These are phyloP conservation scores for Pythium monospermum DNA, from an alignment of 352 stramenopile genomes.

Conservation along the genomic window DNA sequence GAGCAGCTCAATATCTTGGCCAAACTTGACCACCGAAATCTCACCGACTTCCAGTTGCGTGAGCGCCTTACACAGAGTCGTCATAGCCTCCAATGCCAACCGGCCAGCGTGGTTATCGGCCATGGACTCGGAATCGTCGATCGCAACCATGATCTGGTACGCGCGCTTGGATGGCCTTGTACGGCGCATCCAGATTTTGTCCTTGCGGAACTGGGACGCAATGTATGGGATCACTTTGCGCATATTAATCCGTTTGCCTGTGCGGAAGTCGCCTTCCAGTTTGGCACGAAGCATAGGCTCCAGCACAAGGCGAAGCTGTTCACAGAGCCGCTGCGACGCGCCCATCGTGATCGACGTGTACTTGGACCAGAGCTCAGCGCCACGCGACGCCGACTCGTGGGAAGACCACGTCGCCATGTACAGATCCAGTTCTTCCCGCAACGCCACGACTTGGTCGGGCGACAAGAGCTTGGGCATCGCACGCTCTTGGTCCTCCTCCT, in stretches of 20 bases:
- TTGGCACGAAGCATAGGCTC: constrained; percentile 97
- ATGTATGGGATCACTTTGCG: constrained; percentile 99
- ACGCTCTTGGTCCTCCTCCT: constrained; percentile 31
- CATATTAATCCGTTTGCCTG: constrained; percentile 99
- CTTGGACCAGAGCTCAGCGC: constrained; percentile 87
- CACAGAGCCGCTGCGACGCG: constrained; percentile 93
- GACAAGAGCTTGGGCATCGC: constrained; percentile 42
- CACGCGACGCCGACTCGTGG: constrained; percentile 32
- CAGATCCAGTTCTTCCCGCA: constrained; percentile 76
- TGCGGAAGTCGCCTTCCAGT: constrained; percentile 98
- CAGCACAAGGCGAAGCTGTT: constrained; percentile 98
- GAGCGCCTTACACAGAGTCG: constrained; percentile 96
- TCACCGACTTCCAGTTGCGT: constrained; percentile 97
- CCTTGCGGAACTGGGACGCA: constrained; percentile 99
- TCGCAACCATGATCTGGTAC: constrained; percentile 98
- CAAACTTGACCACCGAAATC: constrained; percentile 93
- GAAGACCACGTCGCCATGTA: constrained; percentile 70
- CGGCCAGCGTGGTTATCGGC: constrained; percentile 93
- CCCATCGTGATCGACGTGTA: constrained; percentile 91
- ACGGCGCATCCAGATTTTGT: constrained; percentile 99
- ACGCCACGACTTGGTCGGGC: constrained; percentile 58
- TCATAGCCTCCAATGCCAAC: constrained; percentile 94
- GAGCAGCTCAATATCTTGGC: constrained; percentile 94
- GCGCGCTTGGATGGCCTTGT: constrained; percentile 98
- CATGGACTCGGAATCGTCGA: constrained; percentile 99